Percentiles rank a stretch among this genome's conserved stretches.
Conservation (phyloP, 2,329 filamentous ascomycete species). For the Chaetothyriales sp. region DNA sequence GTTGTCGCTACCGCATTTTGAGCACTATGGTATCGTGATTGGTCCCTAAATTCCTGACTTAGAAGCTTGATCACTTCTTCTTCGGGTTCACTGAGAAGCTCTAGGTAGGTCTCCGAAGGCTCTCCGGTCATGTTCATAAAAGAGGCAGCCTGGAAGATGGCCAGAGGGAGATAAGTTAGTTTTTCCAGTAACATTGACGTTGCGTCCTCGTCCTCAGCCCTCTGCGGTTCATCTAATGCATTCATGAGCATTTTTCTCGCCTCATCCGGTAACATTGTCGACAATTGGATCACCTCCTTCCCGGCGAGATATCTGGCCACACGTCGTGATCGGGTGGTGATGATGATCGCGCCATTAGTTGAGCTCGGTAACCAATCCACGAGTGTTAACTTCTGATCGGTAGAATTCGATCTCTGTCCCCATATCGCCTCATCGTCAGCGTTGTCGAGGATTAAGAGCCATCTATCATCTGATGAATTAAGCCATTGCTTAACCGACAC, state of each 20-base stretch:
- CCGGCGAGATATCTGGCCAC: not conserved
- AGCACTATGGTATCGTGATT: constrained; percentile 19
- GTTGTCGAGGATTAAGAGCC: constrained; percentile 16
- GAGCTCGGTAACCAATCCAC: constrained; percentile 4
- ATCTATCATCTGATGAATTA: constrained; percentile 1
- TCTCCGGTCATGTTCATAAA: constrained; percentile 21
- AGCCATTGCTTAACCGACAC: constrained; percentile 3
- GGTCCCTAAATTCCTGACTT: constrained; percentile 19
- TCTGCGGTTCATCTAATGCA: no score
- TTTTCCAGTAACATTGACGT: constrained; percentile 10
- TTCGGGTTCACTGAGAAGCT: constrained; percentile 12
- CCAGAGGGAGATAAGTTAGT: constrained; percentile 21
- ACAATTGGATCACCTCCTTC: not conserved
- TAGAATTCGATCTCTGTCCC: not conserved
- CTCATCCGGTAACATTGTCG: constrained; percentile 7
- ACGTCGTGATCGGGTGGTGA: constrained; percentile 9
- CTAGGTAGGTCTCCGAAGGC: constrained; percentile 8
- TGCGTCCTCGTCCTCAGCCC: not conserved
- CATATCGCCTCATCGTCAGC: constrained; percentile 4
- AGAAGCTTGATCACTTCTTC: constrained; percentile 20
- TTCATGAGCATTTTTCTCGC: constrained; percentile 9
- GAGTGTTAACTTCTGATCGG: not conserved
- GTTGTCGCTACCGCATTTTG: constrained; percentile 25
- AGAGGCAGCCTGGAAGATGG: constrained; percentile 21
- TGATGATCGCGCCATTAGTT: constrained; percentile 11